phyloP scores from a whole-genome alignment of 2,329 filamentous ascomycete species.

The Hansfordia pulvinata region DNA sequence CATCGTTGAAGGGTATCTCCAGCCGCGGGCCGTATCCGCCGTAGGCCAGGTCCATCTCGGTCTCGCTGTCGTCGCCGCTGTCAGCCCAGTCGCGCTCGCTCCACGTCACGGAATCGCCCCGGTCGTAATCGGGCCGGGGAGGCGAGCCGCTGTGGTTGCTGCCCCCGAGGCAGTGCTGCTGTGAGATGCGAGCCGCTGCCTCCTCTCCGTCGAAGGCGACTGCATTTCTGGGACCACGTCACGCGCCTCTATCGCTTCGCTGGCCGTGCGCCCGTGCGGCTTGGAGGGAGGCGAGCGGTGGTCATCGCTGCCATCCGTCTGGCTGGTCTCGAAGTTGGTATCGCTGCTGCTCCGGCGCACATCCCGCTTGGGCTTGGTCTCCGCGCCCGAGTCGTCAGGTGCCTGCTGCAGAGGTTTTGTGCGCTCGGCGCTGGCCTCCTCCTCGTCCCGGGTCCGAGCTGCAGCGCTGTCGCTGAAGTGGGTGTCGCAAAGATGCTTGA shows the following conservation, averaged over 20 bases:
- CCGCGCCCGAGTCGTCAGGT: constrained; percentile 50
- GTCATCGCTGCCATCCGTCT: constrained; percentile 1
- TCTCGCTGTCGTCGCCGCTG: constrained; percentile 31
- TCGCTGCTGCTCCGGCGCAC: constrained; percentile 17
- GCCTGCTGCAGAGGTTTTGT: constrained; percentile 45
- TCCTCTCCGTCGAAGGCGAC: constrained; percentile 7
- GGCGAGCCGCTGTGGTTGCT: constrained; percentile 8
- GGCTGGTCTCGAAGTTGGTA: constrained; percentile 2
- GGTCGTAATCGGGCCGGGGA: constrained; percentile 13
- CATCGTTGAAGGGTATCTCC: too few relatives aligned
- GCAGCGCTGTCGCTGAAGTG: constrained; percentile 72
- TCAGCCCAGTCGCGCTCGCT: constrained; percentile 52
- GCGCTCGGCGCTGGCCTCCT: constrained; percentile 54
- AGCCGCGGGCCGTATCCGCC: too few relatives aligned
- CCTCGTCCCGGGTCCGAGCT: constrained; percentile 52
- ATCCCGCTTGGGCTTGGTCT: constrained; percentile 33
- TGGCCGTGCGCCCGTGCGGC: constrained; percentile 10
- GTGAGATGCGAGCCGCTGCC: too few relatives aligned
- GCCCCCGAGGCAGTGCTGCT: constrained; percentile 1
- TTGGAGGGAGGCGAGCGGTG: constrained; percentile 1
- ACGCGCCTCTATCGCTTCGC: constrained; percentile 22
- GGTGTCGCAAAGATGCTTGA: constrained; percentile 87
- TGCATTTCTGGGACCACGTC: constrained; percentile 34
- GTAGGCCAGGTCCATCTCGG: constrained; percentile 15
- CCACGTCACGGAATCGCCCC: constrained; percentile 46